Evolutionary conservation across 345 rosid species (phyloP), one percentile per base, ranked within the genome.

Genomic region (Adansonia digitata): DNA sequence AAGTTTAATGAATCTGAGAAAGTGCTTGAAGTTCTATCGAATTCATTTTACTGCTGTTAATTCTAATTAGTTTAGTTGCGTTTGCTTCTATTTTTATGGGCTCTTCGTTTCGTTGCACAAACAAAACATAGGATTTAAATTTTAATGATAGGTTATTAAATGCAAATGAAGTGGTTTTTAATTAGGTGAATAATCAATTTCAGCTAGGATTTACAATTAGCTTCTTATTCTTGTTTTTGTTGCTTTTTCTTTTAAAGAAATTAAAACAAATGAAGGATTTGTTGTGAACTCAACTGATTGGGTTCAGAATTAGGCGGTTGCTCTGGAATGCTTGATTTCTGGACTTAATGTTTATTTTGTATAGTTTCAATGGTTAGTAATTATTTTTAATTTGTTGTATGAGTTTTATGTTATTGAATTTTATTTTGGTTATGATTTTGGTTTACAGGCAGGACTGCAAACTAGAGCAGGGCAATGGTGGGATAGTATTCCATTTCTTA

Each of bases 401-500:
- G 37, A 59, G 27, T 62, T 49, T 73, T 37, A n/a, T 35, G 60
- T 15, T 27, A 66, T 49, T 75, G 53, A 62, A 10, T 22, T 46
- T 43, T 1, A 13, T 51, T 48, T 26, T 14, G 27, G 69, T 65
- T 61, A 15, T 64, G 63, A 48, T 76, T 43, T 5, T 77, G 76
- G 59, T 49, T 55, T 59, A 17, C 86, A 94, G 98, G 97, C 95
- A 12, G 91, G 97, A n/a, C 52, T 94, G 67, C 89, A 86, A 49
- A 91, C 98, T 39, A 82, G 96, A 78, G 77, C 76, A 55, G 80
- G 86, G 52, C 97, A 95, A 71, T 95, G 94, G 97, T 93, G 99
- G 98, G 94, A 91, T 53, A 81, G 88, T 55, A 88, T 95, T 75
- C 98, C 99, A 0, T 93, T 95, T 78, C 86, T 91, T 68, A 90